Conservation (phyloP, 2,329 filamentous ascomycete genomes). For the Penicillium sp. region DNA sequence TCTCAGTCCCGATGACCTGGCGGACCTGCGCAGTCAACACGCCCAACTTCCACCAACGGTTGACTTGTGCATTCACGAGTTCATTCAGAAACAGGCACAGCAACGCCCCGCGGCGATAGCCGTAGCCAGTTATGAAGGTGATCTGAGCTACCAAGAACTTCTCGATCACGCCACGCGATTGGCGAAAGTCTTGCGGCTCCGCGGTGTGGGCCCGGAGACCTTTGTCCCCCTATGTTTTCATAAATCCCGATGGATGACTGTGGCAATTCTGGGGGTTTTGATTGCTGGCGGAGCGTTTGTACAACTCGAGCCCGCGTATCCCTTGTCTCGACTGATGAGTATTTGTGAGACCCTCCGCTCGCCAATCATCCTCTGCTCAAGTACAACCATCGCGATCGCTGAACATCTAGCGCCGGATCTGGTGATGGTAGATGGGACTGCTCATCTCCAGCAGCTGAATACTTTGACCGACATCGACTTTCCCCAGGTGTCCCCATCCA, state of each 20-base stretch:
- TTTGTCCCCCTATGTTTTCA: conserved; percentile 6
- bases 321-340: background rate
- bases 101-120: background rate
- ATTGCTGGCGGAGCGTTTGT: conserved; percentile 4
- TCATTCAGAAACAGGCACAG: background rate
- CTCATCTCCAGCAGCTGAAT: background rate
- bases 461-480: background rate
- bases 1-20: background rate
- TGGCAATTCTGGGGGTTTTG: conserved; percentile 7
- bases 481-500: background rate
- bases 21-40: background rate
- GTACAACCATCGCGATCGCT: background rate
- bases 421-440: background rate
- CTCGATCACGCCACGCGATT: background rate
- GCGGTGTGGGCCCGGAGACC: background rate
- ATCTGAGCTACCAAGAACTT: conserved; percentile 3
- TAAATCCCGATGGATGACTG: conserved; percentile 7
- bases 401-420: background rate
- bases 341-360: background rate
- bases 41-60: background rate
- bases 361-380: background rate
- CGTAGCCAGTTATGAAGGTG: background rate
- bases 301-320: background rate
- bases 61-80: background rate
- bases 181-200: background rate